Evolutionary conservation across 2,329 filamentous ascomycete species (phyloP).

Genomic region (Achaetomium macrosporum): DNA sequence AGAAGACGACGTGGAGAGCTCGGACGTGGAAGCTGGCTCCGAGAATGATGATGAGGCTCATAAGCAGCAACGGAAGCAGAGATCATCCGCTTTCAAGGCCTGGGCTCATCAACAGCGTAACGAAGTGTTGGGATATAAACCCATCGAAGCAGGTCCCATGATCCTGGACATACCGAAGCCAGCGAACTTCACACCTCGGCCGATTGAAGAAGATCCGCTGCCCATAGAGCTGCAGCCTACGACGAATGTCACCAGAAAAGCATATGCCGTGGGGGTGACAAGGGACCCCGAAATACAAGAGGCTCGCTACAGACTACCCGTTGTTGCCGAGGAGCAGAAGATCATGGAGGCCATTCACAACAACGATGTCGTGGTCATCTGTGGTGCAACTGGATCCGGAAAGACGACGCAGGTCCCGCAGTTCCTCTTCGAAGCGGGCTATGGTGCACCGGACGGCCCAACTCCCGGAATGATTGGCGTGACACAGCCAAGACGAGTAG

Average conservation of each 20-base stretch:
- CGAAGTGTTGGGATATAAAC: conserved; percentile 64
- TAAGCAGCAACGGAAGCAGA: conserved; percentile 32
- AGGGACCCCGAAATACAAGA: conserved; percentile 70
- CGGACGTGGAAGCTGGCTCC: conserved; percentile 20
- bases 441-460: conserved; percentile 69
- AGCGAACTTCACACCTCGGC: conserved; percentile 60
- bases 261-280: conserved; percentile 66
- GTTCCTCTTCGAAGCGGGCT: conserved; percentile 91
- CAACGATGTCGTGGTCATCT: conserved; percentile 82
- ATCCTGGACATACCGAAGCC: conserved; percentile 49
- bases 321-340: conserved; percentile 91
- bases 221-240: conserved; percentile 61
- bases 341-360: conserved; percentile 98
- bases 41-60: conserved; percentile 31
- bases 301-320: conserved; percentile 71
- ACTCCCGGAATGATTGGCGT: conserved; percentile 91
- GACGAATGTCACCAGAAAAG: conserved; percentile 58
- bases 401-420: conserved; percentile 98
- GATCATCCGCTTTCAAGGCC: conserved; percentile 73
- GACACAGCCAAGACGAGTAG: conserved; percentile 90
- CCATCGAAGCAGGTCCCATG: conserved; percentile 38
- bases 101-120: conserved; percentile 87
- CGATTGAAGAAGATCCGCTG: conserved; percentile 64
- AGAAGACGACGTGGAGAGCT: conserved; percentile 11
- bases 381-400: conserved; percentile 91